These are phyloP conservation scores for Marchantia paleacea DNA, from an alignment of 225 moss, liverwort and hornwort genomes.

Conservation along the genomic window DNA sequence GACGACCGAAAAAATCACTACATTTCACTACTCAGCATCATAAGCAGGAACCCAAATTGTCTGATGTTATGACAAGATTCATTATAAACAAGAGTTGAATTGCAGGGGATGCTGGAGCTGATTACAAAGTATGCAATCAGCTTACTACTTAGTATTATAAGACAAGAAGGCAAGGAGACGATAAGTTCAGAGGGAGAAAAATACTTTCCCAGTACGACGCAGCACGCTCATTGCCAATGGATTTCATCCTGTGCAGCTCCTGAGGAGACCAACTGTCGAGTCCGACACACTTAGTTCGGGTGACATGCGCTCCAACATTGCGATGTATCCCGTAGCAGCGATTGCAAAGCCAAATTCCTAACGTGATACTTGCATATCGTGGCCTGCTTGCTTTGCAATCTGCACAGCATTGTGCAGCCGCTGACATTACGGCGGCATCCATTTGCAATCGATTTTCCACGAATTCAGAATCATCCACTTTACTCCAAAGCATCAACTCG, in stretches of 20 bases:
- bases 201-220: slow-evolving; percentile 67
- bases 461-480: too few species aligned
- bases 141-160: background rate
- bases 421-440: slow-evolving; percentile 12
- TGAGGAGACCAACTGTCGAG: slow-evolving; percentile 61
- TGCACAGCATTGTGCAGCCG: slow-evolving; percentile 36
- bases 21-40: too few species aligned
- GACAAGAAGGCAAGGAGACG: background rate
- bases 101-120: background rate
- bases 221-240: slow-evolving; percentile 56
- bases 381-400: slow-evolving; percentile 61
- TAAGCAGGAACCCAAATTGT: too few species aligned
- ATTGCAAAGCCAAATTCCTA: slow-evolving; percentile 67
- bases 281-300: slow-evolving; percentile 67
- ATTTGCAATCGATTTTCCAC: background rate
- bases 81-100: too few species aligned
- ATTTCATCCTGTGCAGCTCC: slow-evolving; percentile 58
- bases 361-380: slow-evolving; percentile 55
- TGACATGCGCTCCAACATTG: slow-evolving; percentile 57
- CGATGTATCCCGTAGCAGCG: slow-evolving; percentile 68
- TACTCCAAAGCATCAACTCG: too few species aligned
- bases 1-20: too few species aligned
- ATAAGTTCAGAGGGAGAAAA: background rate
- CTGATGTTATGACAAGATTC: too few species aligned
- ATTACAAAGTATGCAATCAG: background rate